A percentile compares a stretch with the other conserved stretches of the same genome.
Evolutionary conservation across 306 rosid genomes (phyloP).

Genomic region (Begonia loranthoides): DNA sequence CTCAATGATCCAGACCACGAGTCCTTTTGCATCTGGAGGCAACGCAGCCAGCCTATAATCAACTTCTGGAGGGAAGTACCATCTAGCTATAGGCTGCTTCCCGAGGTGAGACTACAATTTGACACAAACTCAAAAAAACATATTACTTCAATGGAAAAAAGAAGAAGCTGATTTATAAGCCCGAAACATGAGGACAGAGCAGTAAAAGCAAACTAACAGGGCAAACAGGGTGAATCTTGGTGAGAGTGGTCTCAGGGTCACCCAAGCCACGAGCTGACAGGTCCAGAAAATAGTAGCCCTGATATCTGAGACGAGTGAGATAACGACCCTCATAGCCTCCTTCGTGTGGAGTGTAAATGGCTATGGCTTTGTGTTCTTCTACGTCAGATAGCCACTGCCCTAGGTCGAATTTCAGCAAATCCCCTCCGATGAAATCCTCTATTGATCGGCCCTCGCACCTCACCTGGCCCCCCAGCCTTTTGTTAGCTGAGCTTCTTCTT

Average conservation of each 20-base stretch:
- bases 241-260: constrained; percentile 82
- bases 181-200: not conserved
- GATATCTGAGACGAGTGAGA: constrained; percentile 44
- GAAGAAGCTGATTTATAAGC: not conserved
- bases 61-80: constrained; percentile 96
- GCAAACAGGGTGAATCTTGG: constrained; percentile 86
- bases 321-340: constrained; percentile 94
- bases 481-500: constrained; percentile 8
- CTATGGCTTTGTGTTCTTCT: constrained; percentile 88
- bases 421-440: constrained; percentile 83
- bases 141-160: not conserved
- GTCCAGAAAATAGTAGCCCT: constrained; percentile 87
- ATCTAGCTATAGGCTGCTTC: constrained; percentile 61
- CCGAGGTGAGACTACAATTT: constrained; percentile 41
- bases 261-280: constrained; percentile 85
- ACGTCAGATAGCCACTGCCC: constrained; percentile 83
- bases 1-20: constrained; percentile 48
- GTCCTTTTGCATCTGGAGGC: constrained; percentile 76
- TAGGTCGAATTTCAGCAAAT: constrained; percentile 49
- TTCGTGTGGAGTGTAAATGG: constrained; percentile 85
- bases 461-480: constrained; percentile 25
- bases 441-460: constrained; percentile 48
- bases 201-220: constrained; percentile 47
- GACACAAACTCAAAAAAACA: not conserved
- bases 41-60: constrained; percentile 83